A percentile compares a stretch with the other conserved stretches of the same genome.
phyloP scores from a whole-genome alignment of 495 filamentous ascomycete species.

The Neurospora sp. region DNA sequence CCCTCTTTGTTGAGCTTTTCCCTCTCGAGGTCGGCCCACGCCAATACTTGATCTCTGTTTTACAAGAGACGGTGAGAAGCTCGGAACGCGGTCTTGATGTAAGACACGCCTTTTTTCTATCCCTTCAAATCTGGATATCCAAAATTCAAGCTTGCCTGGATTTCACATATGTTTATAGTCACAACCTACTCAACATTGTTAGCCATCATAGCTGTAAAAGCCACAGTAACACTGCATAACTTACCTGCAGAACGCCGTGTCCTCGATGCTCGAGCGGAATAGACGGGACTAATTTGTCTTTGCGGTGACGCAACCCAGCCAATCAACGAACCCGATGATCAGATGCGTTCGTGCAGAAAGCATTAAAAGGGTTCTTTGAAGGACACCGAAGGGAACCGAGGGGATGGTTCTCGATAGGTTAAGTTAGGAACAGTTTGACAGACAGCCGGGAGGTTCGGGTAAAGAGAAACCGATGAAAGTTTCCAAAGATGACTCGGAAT shows the following conservation, averaged over 20 bases:
- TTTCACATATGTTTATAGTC: not conserved
- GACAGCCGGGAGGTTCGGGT: not conserved
- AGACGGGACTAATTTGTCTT: not conserved
- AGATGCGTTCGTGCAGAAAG: not conserved
- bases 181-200: not conserved
- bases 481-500: not conserved
- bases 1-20: not conserved
- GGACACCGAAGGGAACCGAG: not conserved
- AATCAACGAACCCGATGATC: not conserved
- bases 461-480: not conserved
- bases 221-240: not conserved
- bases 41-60: not conserved
- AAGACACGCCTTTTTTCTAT: not conserved
- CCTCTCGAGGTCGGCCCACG: not conserved
- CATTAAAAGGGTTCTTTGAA: not conserved
- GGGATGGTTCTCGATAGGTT: not conserved
- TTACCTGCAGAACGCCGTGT: not conserved
- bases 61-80: not conserved
- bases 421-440: not conserved
- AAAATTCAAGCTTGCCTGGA: not conserved
- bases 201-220: not conserved
- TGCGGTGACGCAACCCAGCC: not conserved
- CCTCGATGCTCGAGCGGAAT: not conserved
- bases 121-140: not conserved
- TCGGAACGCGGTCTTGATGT: not conserved